Percentiles rank a stretch among this genome's conserved stretches.
phyloP scores from a whole-genome alignment of 306 rosid genomes.

The Gastrolobium bilobum region DNA sequence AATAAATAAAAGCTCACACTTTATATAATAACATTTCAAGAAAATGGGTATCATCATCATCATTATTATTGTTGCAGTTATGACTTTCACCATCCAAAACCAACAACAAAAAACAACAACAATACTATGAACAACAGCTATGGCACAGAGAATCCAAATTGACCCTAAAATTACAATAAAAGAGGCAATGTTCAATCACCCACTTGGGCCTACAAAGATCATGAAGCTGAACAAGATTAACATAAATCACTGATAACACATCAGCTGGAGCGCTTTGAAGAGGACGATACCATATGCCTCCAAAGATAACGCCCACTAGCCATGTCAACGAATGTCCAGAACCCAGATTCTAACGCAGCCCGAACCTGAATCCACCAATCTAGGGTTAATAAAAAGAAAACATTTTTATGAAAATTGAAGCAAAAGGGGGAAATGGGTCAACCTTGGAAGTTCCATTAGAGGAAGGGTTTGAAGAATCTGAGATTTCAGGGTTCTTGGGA shows the following conservation, averaged over 20 bases:
- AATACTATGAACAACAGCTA: conserved; percentile 51
- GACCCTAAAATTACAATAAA: conserved; percentile 43
- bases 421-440: conserved; percentile 42
- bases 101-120: conserved; percentile 42
- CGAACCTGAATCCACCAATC: conserved; percentile 60
- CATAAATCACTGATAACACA: conserved; percentile 35
- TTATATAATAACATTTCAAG: not conserved
- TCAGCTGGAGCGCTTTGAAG: conserved; percentile 64
- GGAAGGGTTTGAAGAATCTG: conserved; percentile 57
- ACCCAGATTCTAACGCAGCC: conserved; percentile 71
- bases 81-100: conserved; percentile 27
- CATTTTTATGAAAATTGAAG: conserved; percentile 14
- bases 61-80: conserved; percentile 30
- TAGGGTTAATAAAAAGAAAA: conserved; percentile 20
- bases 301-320: conserved; percentile 96
- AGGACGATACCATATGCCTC: conserved; percentile 73
- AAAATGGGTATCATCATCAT: not conserved
- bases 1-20: conserved; percentile 35
- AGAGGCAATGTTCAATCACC: conserved; percentile 33
- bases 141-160: conserved; percentile 48
- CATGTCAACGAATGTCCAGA: conserved; percentile 92
- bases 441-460: conserved; percentile 49
- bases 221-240: conserved; percentile 13
- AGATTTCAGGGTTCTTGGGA: conserved; percentile 44
- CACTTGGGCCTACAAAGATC: conserved; percentile 3